phyloP scores from a whole-genome alignment of 805 yeast genomes.

The Lachancea meyersii region DNA sequence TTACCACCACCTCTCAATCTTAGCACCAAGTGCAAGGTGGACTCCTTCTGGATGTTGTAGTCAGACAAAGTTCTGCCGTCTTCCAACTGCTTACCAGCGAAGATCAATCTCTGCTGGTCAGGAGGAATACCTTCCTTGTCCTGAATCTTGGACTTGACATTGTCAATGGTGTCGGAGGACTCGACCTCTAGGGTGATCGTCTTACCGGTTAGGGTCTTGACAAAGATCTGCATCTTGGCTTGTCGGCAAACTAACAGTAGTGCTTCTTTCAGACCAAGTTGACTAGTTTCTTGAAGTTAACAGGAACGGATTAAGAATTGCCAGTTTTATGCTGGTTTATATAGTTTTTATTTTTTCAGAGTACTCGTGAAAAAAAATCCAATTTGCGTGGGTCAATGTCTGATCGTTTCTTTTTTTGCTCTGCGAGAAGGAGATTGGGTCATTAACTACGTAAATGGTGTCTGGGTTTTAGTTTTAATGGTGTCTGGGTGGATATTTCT shows the following conservation, averaged over 20 bases:
- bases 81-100: slow-evolving; percentile 96
- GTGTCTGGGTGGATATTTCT: no score
- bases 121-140: slow-evolving; percentile 98
- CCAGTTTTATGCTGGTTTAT: no score
- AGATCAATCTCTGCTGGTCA: slow-evolving; percentile 94
- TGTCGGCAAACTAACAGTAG: slow-evolving; percentile 39
- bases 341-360: no score
- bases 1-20: slow-evolving; percentile 99
- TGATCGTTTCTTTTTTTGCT: no score
- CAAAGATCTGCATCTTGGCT: slow-evolving; percentile 87
- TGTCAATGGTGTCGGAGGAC: slow-evolving; percentile 96
- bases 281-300: background rate
- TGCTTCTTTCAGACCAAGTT: slow-evolving; percentile 37
- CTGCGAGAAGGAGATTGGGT: no score
- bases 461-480: no score
- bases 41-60: slow-evolving; percentile 98
- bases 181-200: slow-evolving; percentile 97
- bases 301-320: no score
- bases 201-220: slow-evolving; percentile 99
- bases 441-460: no score
- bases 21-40: slow-evolving; percentile 90
- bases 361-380: no score
- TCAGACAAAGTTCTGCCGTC: slow-evolving; percentile 94
- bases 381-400: no score
- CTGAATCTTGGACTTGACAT: slow-evolving; percentile 93